A percentile compares a stretch with the other conserved stretches of the same genome.
Evolutionary conservation across 768 basidiomycete species (phyloP).

Genomic region (Podaxis sp.): DNA sequence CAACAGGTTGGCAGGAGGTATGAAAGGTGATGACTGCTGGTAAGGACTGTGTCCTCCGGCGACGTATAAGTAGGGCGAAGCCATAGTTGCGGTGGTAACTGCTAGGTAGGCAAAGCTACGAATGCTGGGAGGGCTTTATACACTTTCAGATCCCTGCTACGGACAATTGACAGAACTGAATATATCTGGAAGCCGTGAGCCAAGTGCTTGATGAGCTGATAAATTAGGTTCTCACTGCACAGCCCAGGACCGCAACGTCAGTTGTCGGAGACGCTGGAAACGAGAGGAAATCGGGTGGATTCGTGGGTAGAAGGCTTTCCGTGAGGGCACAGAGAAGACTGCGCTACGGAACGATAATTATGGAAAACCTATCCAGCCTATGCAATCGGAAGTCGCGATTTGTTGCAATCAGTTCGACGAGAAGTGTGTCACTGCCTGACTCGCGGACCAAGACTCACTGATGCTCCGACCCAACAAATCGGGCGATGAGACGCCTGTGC

Average conservation of each 20-base stretch:
- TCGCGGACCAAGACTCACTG: neutral
- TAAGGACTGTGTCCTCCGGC: neutral
- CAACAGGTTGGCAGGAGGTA: slow-evolving; percentile 2
- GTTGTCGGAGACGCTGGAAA: neutral
- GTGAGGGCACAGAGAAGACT: neutral
- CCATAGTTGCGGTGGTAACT: neutral
- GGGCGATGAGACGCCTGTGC: neutral
- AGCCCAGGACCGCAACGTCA: neutral
- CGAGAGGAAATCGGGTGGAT: neutral
- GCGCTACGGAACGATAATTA: neutral
- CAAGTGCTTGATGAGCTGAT: neutral
- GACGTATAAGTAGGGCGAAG: neutral
- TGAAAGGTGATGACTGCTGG: slow-evolving; percentile 5
- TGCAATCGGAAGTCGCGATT: neutral
- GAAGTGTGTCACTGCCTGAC: neutral
- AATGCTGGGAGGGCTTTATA: neutral
- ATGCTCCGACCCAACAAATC: neutral
- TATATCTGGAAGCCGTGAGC: neutral
- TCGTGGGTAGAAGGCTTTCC: neutral
- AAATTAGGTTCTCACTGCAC: neutral
- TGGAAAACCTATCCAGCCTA: neutral
- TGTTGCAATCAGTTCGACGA: neutral
- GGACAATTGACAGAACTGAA: neutral
- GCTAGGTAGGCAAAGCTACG: neutral
- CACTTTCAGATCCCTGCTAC: neutral